Evolutionary conservation across 116 monocot genomes (phyloP).

Genomic region (Posidonia oceanica): DNA sequence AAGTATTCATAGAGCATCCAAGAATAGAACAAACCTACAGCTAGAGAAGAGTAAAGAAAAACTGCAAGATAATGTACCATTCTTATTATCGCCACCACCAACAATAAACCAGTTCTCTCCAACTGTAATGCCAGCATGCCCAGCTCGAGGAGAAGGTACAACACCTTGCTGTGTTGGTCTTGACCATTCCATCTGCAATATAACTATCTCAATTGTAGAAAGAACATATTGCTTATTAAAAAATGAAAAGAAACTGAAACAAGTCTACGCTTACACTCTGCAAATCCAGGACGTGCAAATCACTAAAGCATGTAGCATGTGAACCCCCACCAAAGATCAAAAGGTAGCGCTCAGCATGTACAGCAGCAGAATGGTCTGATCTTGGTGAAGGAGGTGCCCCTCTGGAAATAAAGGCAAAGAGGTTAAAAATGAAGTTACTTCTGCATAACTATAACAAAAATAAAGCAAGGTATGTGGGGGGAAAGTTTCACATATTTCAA

Average conservation of each 20-base stretch:
- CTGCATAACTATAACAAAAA: too few species aligned
- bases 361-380: constrained; percentile 94
- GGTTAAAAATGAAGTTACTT: neutral
- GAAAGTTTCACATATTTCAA: too few species aligned
- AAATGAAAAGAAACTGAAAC: neutral
- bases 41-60: neutral
- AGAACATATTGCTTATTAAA: neutral
- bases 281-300: constrained; percentile 94
- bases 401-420: constrained; percentile 25
- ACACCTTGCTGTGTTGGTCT: constrained; percentile 81
- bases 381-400: constrained; percentile 94
- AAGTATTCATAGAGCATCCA: neutral
- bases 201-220: neutral
- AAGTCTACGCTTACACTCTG: constrained; percentile 48
- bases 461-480: too few species aligned
- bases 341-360: constrained; percentile 87
- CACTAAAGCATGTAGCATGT: constrained; percentile 98
- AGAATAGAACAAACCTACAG: neutral
- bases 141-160: constrained; percentile 79
- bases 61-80: constrained; percentile 33
- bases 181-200: constrained; percentile 95
- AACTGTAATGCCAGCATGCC: constrained; percentile 84
- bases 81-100: constrained; percentile 93
- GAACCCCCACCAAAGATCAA: constrained; percentile 99
- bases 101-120: constrained; percentile 98